Evolutionary conservation across 2,329 filamentous ascomycete species (phyloP), one percentile per base, ranked within the genome.

Genomic region (Colletotrichum chrysophilum): DNA sequence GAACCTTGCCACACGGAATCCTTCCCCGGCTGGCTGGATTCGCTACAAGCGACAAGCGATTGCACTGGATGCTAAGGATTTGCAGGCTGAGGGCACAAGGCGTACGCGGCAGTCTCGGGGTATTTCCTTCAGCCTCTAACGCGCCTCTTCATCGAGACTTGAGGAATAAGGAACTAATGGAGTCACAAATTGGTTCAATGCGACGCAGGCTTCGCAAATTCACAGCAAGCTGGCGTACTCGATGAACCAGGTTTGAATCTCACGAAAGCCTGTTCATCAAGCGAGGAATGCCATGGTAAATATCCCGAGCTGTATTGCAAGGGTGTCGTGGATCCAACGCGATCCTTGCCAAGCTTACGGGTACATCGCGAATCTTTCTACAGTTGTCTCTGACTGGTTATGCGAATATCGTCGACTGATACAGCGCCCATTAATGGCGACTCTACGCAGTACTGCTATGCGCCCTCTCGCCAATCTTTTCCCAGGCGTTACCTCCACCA

Each of bases 221-320:
- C 30, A 24, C 9, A 60, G 7, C 30, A 36, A 21, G 28, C 32
- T 58, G 24, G 43, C 58, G 43, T 34, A 24, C n/a, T 71, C 43
- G 71, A 71, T 65, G 26, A 60, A 32, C 43, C 30, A 24, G 71
- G 43, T 65, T 58, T 34, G 13, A 56, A 48, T 62, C 13, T 21
- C 12, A 68, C 26, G 32, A 38, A 56, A 43, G n/a, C 38, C 14
- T 56, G 28, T 36, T n/a, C 24, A 14, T n/a, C 43, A 61, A 75
- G 52, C 60, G 32, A 55, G 38, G 26, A 43, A 70, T 52, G 55
- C 61, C 66, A 69, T 71, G 72, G 64, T 52, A 70, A 77, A 75
- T 70, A 58, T 73, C 58, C 68, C 69, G 75, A 64, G 43, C n/a
- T 68, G 26, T 69, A 65, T 60, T 69, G 48, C 75, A 77, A 64